Evolutionary conservation across 305 asterid genomes (phyloP).

Genomic region (Fraxinus paxiana): DNA sequence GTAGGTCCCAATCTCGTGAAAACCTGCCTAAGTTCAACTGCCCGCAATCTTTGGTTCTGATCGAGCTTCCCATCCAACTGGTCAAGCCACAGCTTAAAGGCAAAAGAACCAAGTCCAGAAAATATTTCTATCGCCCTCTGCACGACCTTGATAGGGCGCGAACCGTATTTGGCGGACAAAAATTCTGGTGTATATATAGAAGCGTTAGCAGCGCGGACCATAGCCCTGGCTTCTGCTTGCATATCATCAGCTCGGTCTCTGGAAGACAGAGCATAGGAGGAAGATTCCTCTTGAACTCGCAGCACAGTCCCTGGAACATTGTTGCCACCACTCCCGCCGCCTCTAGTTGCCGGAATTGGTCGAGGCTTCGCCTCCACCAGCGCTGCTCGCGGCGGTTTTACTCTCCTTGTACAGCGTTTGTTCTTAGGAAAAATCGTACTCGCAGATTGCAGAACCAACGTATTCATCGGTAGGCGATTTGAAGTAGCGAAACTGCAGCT

Average conservation of each 20-base stretch:
- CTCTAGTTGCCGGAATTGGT: slow-evolving; percentile 39
- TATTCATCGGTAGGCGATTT: neutral
- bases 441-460: neutral
- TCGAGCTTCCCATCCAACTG: slow-evolving; percentile 47
- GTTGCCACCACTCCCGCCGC: slow-evolving; percentile 26
- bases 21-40: slow-evolving; percentile 60
- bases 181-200: slow-evolving; percentile 66
- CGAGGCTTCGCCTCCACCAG: slow-evolving; percentile 69
- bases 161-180: slow-evolving; percentile 51
- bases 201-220: slow-evolving; percentile 82
- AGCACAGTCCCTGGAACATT: slow-evolving; percentile 26
- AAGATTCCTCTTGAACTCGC: slow-evolving; percentile 29
- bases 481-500: neutral
- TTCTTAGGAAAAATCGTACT: neutral
- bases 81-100: slow-evolving; percentile 70
- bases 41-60: slow-evolving; percentile 58
- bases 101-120: slow-evolving; percentile 69
- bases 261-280: slow-evolving; percentile 23
- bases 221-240: slow-evolving; percentile 89
- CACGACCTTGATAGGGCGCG: slow-evolving; percentile 70
- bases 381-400: slow-evolving; percentile 46
- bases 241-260: slow-evolving; percentile 86
- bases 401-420: neutral
- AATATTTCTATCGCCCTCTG: slow-evolving; percentile 67
- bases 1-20: slow-evolving; percentile 88